These are phyloP conservation scores for Saksenaea vasiformis DNA, from an alignment of 371 early-diverging fungal genomes.

Conservation along the genomic window DNA sequence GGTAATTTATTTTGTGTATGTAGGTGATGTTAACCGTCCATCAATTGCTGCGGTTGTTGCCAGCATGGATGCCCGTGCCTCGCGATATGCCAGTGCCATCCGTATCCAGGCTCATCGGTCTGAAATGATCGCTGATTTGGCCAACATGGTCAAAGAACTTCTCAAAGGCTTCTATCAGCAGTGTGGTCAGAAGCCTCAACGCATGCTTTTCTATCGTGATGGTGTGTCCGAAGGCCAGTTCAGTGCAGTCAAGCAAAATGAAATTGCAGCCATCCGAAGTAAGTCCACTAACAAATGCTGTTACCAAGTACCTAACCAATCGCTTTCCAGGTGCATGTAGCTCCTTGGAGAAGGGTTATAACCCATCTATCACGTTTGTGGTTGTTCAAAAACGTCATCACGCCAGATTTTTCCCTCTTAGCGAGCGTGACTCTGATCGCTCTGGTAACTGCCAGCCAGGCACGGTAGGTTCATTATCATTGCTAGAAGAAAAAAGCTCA, in stretches of 20 bases:
- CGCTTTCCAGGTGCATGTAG: constrained; percentile 61
- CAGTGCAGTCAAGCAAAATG: constrained; percentile 56
- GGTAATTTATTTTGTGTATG: constrained; percentile 51
- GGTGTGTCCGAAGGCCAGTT: constrained; percentile 89
- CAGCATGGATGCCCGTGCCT: constrained; percentile 74
- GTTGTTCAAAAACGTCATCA: constrained; percentile 96
- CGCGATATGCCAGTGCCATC: constrained; percentile 73
- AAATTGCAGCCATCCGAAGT: constrained; percentile 69
- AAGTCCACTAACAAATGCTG: constrained; percentile 18
- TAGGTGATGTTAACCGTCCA: constrained; percentile 66
- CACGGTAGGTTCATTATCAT: constrained; percentile 39
- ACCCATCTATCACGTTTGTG: constrained; percentile 86
- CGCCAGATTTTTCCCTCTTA: constrained; percentile 84
- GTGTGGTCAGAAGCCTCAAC: constrained; percentile 65
- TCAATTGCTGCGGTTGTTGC: constrained; percentile 75
- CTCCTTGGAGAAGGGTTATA: constrained; percentile 63
- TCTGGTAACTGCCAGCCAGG: constrained; percentile 66
- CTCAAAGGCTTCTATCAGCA: constrained; percentile 71
- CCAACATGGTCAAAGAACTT: constrained; percentile 72
- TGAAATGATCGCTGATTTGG: constrained; percentile 81
- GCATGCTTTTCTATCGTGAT: constrained; percentile 89
- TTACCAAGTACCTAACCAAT: constrained; percentile 46
- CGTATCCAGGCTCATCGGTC: constrained; percentile 71
- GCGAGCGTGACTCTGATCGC: constrained; percentile 43
- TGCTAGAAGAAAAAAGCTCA: not conserved